These are phyloP conservation scores for Clavariopsis aquatica DNA, from an alignment of 495 filamentous ascomycete species.

Conservation along the genomic window DNA sequence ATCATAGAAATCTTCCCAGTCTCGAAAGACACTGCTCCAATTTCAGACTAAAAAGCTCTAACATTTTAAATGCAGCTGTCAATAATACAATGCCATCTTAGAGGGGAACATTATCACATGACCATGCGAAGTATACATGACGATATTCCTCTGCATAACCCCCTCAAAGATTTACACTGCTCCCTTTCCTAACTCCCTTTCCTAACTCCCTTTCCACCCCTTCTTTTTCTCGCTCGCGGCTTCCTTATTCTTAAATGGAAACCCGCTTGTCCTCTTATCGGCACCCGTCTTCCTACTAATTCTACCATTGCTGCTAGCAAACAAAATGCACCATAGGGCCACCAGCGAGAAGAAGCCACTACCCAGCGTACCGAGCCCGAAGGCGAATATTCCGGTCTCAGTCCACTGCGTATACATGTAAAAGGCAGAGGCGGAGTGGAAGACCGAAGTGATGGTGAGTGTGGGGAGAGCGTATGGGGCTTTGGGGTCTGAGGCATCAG, in stretches of 20 bases:
- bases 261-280: slow-evolving; percentile 77
- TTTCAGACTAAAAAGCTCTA: background rate
- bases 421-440: slow-evolving; percentile 64
- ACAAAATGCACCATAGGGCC: slow-evolving; percentile 74
- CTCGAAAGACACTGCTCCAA: background rate
- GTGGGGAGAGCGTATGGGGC: slow-evolving; percentile 71
- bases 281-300: slow-evolving; percentile 72
- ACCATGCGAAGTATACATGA: no score
- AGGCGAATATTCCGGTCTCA: slow-evolving; percentile 54
- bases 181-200: no score
- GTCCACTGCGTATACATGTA: slow-evolving; percentile 68
- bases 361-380: slow-evolving; percentile 56
- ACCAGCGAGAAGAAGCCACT: slow-evolving; percentile 58
- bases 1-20: background rate
- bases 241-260: slow-evolving; percentile 77
- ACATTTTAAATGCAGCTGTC: background rate
- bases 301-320: slow-evolving; percentile 62
- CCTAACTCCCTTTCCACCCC: slow-evolving; percentile 46
- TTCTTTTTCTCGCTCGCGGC: slow-evolving; percentile 61
- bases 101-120: no score
- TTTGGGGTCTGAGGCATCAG: slow-evolving; percentile 52
- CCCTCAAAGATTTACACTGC: no score
- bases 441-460: slow-evolving; percentile 63
- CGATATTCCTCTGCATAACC: no score
- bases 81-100: no score